Percentiles rank a stretch among this genome's conserved stretches.
These are phyloP conservation scores for Saccharum hybrid DNA, from an alignment of 202 grass and related monocot genomes.

Conservation along the genomic window DNA sequence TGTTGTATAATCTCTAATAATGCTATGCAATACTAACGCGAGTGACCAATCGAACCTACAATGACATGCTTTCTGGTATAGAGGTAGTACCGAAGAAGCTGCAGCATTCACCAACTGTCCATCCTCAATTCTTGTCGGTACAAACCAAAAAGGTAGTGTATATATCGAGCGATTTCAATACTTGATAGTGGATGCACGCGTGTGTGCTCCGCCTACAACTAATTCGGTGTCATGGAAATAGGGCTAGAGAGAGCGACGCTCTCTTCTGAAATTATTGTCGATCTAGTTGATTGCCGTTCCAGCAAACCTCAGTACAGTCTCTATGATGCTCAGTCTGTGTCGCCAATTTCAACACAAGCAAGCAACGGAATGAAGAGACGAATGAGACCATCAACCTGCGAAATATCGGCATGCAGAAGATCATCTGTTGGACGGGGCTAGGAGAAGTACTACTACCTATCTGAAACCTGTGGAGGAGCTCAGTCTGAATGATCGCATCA, in stretches of 20 bases:
- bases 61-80: no score
- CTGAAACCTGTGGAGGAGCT: not conserved
- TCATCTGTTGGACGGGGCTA: not conserved
- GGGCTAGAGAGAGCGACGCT: constrained; percentile 7
- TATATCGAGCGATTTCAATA: not conserved
- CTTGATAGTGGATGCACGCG: not conserved
- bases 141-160: not conserved
- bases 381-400: not conserved
- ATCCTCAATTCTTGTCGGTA: not conserved
- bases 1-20: no score
- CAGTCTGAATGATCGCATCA: not conserved
- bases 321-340: not conserved
- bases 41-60: no score
- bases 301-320: not conserved
- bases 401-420: not conserved
- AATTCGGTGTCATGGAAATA: not conserved
- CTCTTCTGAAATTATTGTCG: not conserved
- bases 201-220: not conserved
- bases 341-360: not conserved
- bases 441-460: not conserved
- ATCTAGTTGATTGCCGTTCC: not conserved
- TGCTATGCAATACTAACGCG: no score
- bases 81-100: no score
- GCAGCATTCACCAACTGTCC: no score
- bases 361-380: not conserved